Conservation (phyloP, 2,329 filamentous ascomycete genomes). For the Colletotrichum viniferum region DNA sequence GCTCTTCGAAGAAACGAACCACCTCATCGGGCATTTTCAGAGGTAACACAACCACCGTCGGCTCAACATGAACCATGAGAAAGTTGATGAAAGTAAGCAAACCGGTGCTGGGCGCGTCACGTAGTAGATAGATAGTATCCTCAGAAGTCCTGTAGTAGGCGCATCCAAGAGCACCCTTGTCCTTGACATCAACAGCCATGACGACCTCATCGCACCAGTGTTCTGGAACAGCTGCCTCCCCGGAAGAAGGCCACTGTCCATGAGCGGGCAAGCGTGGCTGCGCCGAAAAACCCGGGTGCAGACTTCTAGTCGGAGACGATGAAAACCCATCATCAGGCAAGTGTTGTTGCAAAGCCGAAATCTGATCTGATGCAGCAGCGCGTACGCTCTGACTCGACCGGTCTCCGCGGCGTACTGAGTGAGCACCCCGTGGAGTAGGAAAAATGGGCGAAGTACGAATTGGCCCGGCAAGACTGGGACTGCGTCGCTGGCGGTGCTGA, state of each 20-base stretch:
- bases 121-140: slow-evolving; percentile 74
- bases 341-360: neutral
- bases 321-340: neutral
- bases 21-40: slow-evolving; percentile 49
- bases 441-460: neutral
- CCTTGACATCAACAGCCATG: slow-evolving; percentile 79
- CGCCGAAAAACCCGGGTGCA: neutral
- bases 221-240: neutral
- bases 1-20: slow-evolving; percentile 30
- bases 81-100: slow-evolving; percentile 49
- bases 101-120: slow-evolving; percentile 55
- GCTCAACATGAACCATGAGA: slow-evolving; percentile 57
- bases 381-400: neutral
- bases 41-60: slow-evolving; percentile 60
- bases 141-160: slow-evolving; percentile 79
- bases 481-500: neutral
- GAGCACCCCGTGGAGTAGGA: neutral
- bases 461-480: neutral
- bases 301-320: neutral
- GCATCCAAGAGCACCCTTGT: slow-evolving; percentile 77
- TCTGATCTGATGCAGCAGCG: neutral
- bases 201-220: slow-evolving; percentile 61
- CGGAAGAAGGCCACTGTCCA: neutral
- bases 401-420: neutral
- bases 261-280: neutral